Evolutionary conservation across 192 early-diverging fungal species (phyloP), one percentile per base, ranked within the genome.

Genomic region (Helicostylum pulchrum): DNA sequence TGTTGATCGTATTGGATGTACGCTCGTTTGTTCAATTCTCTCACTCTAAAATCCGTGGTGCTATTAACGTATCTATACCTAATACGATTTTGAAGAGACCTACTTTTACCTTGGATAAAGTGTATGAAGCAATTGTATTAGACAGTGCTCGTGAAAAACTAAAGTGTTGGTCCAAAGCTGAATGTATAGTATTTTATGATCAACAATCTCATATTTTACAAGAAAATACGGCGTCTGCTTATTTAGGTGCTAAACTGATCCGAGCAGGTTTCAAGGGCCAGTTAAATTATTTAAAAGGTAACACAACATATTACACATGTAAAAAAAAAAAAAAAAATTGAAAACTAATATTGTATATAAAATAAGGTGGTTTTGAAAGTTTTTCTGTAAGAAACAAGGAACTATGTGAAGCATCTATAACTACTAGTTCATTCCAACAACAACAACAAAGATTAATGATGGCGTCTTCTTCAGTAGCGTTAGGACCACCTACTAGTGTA

Each of bases 151-250:
- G 70, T 32, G 65, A 73, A 7, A 59, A 67, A n/a, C 72, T 85
- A n/a, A 65, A 75, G 0, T 54, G 67, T 15, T 89, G 88, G 88
- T 68, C 76, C 31, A 59, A 68, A 17, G 83, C 67, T 39, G 72
- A 81, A 20, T 80, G 81, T 71, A 85, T 93, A 56, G 77, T 87
- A 8, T 65, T 93, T 15, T 90, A 89, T 67, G 90, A 91, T 67
- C 79, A 78, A 39, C 75, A 82, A 2, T 69, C 81, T 9, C 77
- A 82, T 10, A 58, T 66, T 0, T 67, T 81, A 11, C 64, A 78
- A 12, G 83, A 83, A 30, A 77, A 78, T 39, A 70, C 82, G 19
- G 67, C 79, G 20, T 63, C 81, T n/a, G 69, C 77, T 39, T 68
- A 85, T 62, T 55, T 91, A 30, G 75, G 76, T 36, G 75, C 81